Conservation (phyloP, 2,329 filamentous ascomycete species). For the Byssothecium circinans region DNA sequence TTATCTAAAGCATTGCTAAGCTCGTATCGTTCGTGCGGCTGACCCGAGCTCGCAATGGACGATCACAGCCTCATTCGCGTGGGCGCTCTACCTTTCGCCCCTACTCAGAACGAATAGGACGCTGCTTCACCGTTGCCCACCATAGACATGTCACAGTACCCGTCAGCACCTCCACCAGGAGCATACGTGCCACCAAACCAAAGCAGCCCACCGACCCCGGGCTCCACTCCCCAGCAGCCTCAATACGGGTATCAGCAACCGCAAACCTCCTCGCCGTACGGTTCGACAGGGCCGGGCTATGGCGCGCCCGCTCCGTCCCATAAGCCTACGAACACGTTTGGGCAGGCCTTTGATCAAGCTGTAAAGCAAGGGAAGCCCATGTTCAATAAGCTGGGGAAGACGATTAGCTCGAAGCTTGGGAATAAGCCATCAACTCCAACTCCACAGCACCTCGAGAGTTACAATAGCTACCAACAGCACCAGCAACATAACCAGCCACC, state of each 20-base stretch:
- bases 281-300: slow-evolving; percentile 17
- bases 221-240: slow-evolving; percentile 21
- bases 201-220: slow-evolving; percentile 15
- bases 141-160: slow-evolving; percentile 36
- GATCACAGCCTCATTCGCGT: background rate
- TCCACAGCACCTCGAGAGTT: slow-evolving; percentile 34
- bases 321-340: slow-evolving; percentile 28
- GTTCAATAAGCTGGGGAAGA: slow-evolving; percentile 41
- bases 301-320: slow-evolving; percentile 9
- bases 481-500: slow-evolving; percentile 25
- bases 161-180: slow-evolving; percentile 31
- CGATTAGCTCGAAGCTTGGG: slow-evolving; percentile 38
- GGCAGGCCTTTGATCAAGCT: slow-evolving; percentile 39
- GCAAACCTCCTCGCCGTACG: slow-evolving; percentile 19
- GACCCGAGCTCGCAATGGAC: background rate
- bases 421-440: slow-evolving; percentile 26
- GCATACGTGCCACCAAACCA: slow-evolving; percentile 29
- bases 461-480: slow-evolving; percentile 37
- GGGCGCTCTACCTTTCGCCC: background rate
- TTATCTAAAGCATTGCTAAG: background rate
- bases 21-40: background rate
- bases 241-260: slow-evolving; percentile 19
- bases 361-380: slow-evolving; percentile 41
- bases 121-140: background rate
- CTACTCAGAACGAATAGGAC: background rate